Evolutionary conservation across 371 early-diverging fungal genomes (phyloP), one percentile per base, ranked within the genome.

Genomic region (Chytridiales sp.): DNA sequence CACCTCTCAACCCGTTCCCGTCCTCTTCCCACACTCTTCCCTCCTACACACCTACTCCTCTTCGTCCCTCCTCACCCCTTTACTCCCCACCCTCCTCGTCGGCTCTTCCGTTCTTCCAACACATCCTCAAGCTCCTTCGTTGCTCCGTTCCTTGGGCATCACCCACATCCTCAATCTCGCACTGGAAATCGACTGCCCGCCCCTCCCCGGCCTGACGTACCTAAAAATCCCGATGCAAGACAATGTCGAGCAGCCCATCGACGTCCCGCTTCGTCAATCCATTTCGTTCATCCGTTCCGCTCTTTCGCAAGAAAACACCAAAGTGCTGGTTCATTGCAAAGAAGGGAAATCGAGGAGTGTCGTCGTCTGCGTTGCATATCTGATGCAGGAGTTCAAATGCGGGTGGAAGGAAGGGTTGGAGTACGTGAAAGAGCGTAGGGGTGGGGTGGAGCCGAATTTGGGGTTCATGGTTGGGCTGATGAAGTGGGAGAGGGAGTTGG

Each of bases 341-440:
- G 90, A 89, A 1, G 92, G 92, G 22, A 86, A 86, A 58, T 90
- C 90, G 1, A 79, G 92, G 24, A 88, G 89, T 0, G 87, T 87
- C 9, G 87, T 87, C 0, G 88, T 82, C 11, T 87, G 87, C 21
- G 69, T 91, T 17, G 90, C 87, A 0, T 89, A 87, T 59, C 58
- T 91, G 39, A 85, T 91, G 31, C 64, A 76, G 11, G 75, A 81
- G 27, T 78, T 84, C 56, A 74, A 76, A 24, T 87, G 86, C 85
- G 76, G 86, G 3, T 66, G 90, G 31, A 79, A 83, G 59, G 79
- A 79, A 50, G 87, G 90, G 0, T 89, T 87, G 65, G 76, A 85
- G 13, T 85, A 84, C 59, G 87, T 91, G 4, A 79, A 84, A 53
- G 72, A 79, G 29, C 79, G 78, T 15, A 74, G 92, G 47, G 85